A percentile compares a stretch with the other conserved stretches of the same genome.
These are phyloP conservation scores for Solanum phureja DNA, from an alignment of 257 asterid genomes.

Conservation along the genomic window DNA sequence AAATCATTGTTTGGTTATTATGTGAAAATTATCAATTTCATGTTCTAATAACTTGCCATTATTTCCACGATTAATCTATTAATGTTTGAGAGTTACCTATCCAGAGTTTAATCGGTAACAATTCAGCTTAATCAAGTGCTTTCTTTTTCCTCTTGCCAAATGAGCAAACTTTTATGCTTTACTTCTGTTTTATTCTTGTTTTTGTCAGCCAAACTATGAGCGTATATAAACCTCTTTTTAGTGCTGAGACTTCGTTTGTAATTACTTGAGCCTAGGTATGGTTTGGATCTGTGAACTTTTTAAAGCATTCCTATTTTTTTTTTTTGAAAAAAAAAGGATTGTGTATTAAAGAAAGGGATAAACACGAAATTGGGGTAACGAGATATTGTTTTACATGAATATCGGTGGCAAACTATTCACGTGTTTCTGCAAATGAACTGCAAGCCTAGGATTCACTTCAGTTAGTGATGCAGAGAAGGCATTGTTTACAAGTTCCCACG, in stretches of 20 bases:
- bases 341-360: not conserved
- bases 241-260: not conserved
- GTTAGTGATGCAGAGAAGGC: not conserved
- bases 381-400: not conserved
- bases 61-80: not conserved
- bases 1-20: not conserved
- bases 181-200: not conserved
- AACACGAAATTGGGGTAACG: not conserved
- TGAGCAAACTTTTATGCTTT: not conserved
- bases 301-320: not conserved
- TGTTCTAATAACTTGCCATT: not conserved
- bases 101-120: not conserved
- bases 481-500: not conserved
- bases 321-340: not conserved
- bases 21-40: not conserved
- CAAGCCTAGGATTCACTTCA: not conserved
- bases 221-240: not conserved
- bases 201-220: not conserved
- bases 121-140: not conserved
- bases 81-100: not conserved
- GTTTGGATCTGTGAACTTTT: not conserved
- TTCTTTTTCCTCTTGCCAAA: not conserved
- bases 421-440: not conserved
- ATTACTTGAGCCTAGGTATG: not conserved
- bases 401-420: not conserved